Base-by-base conservation (phyloP, 2,329 filamentous ascomycete genomes). In the Hypoxylon sp. region DNA sequence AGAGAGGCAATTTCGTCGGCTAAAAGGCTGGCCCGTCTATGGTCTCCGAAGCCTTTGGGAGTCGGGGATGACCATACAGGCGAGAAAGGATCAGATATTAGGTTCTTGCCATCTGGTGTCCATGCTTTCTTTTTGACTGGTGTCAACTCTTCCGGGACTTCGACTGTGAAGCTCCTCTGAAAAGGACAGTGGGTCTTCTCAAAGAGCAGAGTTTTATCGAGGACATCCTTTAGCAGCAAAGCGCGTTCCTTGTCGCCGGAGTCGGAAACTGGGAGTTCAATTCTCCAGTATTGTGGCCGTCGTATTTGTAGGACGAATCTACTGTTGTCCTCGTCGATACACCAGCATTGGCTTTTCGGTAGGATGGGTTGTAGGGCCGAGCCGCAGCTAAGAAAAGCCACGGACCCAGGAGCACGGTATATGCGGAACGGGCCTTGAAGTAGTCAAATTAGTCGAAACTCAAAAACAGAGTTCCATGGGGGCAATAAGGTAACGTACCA, bases 261-360 rank as follows among this genome's bases (percentile, higher is more conserved):
- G 0, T 87, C 87, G 36, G 84, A 84, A 14, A 89, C 86, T 0
- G 93, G 92, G 5, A 98, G 81, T 76, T 98, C 94, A 74, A 98
- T 96, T 70, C 94, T 90, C 86, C 96, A 97, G 79, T 96, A 98
- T 46, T 91, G 91, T 30, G 94, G 91, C 48, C 91, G 88, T 21
- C 93, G 86, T 70, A 97, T 93, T 71, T 94, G 91, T 65, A 98
- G 82, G n/a, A 97, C 91, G 73, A 97, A 97, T 73, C 90, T 87
- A 79, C 84, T 93, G 43, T 91, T 91, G 61, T 90, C 87, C 63
- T 93, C 91, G 78, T 97, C 93, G 32, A 98, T 91, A 78, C 92
- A 97, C 94, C 94, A 98, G 77, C 92, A 97, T 79, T 97, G 94
- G 64, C 93, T 97, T 78, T 93, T 93, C 23, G 93, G 93, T 57